Evolutionary conservation across 495 filamentous ascomycete species (phyloP).

Genomic region (Hypoxylon fuscum): DNA sequence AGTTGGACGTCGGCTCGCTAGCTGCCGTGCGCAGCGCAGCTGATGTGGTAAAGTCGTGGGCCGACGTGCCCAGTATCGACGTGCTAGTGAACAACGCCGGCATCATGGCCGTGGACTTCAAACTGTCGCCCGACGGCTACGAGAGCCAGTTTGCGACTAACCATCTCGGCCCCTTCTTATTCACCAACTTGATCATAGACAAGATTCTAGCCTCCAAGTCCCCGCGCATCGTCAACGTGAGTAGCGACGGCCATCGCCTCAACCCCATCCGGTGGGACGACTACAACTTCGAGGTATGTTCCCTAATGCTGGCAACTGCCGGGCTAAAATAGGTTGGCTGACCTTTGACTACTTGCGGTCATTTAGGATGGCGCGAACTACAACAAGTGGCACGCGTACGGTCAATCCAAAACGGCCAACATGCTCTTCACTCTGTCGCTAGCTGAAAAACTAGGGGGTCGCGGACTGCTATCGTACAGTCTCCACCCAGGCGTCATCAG

Average conservation of each 20-base stretch:
- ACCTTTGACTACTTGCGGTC: not conserved
- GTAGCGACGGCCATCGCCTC: slow-evolving; percentile 56
- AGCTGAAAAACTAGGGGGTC: slow-evolving; percentile 49
- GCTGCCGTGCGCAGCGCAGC: slow-evolving; percentile 53
- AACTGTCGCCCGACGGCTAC: slow-evolving; percentile 65
- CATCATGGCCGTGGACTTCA: slow-evolving; percentile 64
- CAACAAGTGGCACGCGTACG: slow-evolving; percentile 51
- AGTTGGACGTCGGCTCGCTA: slow-evolving; percentile 58
- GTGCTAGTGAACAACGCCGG: slow-evolving; percentile 76
- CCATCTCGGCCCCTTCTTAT: slow-evolving; percentile 72
- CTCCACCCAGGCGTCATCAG: slow-evolving; percentile 57
- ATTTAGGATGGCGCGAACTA: slow-evolving; percentile 61
- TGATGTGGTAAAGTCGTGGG: slow-evolving; percentile 45
- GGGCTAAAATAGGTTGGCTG: not conserved
- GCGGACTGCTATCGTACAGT: slow-evolving; percentile 47
- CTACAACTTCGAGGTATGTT: slow-evolving; percentile 32
- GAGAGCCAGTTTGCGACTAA: slow-evolving; percentile 78
- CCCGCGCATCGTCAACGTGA: slow-evolving; percentile 51
- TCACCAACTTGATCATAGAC: slow-evolving; percentile 69
- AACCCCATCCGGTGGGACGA: slow-evolving; percentile 58
- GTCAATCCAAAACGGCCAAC: slow-evolving; percentile 53
- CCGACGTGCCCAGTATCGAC: slow-evolving; percentile 58
- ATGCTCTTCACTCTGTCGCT: slow-evolving; percentile 58
- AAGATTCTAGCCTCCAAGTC: slow-evolving; percentile 47
- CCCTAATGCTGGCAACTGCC: slow-evolving; percentile 2